These are phyloP conservation scores for Zoysia japonica DNA, from an alignment of 176 grass and related monocot species.

Conservation along the genomic window DNA sequence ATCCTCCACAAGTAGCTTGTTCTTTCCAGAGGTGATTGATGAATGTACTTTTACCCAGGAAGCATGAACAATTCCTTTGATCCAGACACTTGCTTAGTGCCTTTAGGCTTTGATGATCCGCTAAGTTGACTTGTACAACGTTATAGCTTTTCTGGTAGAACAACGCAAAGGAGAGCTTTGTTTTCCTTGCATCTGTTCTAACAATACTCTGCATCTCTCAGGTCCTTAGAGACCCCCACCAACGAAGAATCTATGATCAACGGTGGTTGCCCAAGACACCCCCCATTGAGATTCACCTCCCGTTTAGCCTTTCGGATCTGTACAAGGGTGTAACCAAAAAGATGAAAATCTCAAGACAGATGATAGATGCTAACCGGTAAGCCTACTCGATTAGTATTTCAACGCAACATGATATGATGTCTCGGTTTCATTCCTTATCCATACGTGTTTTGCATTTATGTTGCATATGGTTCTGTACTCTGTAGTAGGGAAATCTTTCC, in stretches of 20 bases:
- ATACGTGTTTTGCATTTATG: not conserved
- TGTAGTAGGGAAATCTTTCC: no score
- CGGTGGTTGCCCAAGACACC: slow-evolving; percentile 57
- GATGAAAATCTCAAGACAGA: slow-evolving; percentile 96
- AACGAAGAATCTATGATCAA: slow-evolving; percentile 79
- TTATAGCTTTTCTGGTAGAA: no score
- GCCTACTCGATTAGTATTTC: slow-evolving; percentile 19
- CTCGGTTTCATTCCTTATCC: not conserved
- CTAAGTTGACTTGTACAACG: not conserved
- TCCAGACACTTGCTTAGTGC: not conserved
- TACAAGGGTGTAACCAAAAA: slow-evolving; percentile 89
- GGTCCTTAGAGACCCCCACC: slow-evolving; percentile 87
- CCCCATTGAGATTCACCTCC: slow-evolving; percentile 71
- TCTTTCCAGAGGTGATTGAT: not conserved
- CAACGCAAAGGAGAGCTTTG: not conserved
- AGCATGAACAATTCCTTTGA: not conserved
- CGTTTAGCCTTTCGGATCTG: slow-evolving; percentile 73
- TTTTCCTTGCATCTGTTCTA: not conserved
- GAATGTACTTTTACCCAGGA: slow-evolving; percentile 1
- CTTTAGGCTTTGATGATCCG: not conserved
- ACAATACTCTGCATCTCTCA: slow-evolving; percentile 36
- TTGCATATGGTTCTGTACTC: not conserved
- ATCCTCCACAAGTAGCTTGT: not conserved
- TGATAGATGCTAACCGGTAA: slow-evolving; percentile 65
- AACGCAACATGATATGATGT: not conserved